Evolutionary conservation across 108 stramenopile species (phyloP).

Genomic region (Mediolabrus comicus): DNA sequence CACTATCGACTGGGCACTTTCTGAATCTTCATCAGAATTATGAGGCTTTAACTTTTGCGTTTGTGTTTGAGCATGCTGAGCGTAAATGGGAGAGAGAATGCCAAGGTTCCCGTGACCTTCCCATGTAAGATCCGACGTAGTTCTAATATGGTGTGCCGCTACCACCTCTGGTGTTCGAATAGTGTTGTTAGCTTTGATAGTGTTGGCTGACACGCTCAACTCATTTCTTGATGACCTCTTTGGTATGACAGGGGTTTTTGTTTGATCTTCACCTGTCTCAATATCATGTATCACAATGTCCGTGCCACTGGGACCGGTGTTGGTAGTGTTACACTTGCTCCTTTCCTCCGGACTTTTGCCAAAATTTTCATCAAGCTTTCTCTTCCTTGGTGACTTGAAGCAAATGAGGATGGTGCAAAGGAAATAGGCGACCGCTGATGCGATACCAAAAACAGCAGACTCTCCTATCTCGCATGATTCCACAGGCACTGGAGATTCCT

Average conservation of each 20-base stretch:
- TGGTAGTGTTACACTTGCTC: not conserved
- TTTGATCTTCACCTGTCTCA: not conserved
- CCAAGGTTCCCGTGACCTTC: not conserved
- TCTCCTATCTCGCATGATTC: constrained; percentile 61
- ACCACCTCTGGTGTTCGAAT: not conserved
- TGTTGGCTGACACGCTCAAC: not conserved
- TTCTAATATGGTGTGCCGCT: not conserved
- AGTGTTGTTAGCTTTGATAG: not conserved
- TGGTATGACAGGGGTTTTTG: not conserved
- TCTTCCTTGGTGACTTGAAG: constrained; percentile 53
- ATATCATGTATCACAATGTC: not conserved
- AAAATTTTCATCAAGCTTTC: constrained; percentile 62
- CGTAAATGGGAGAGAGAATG: not conserved
- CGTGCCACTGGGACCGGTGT: not conserved
- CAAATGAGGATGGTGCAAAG: constrained; percentile 61
- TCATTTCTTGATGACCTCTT: not conserved
- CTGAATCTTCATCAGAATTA: not conserved
- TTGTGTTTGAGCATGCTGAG: not conserved
- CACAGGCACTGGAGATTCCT: constrained; percentile 40
- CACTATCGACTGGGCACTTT: not conserved
- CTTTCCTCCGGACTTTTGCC: constrained; percentile 31
- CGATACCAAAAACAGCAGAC: constrained; percentile 46
- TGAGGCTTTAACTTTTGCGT: not conserved
- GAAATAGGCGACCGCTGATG: constrained; percentile 47
- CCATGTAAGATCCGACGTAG: constrained; percentile 16